Conservation (phyloP, 305 asterid genomes). For the Fraxinus floribunda region DNA sequence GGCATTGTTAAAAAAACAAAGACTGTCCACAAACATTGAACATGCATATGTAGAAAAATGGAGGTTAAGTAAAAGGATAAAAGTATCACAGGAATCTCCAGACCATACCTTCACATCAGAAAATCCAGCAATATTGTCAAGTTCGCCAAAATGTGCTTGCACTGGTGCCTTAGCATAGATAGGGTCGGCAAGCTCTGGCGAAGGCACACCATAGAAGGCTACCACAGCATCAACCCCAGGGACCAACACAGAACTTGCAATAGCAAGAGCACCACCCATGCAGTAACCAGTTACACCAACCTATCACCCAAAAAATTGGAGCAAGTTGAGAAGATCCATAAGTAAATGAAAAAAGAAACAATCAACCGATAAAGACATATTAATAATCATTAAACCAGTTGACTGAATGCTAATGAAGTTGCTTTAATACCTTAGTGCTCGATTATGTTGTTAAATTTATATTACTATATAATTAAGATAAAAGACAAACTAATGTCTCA, state of each 20-base stretch:
- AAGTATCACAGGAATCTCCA: slow-evolving; percentile 6
- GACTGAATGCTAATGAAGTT: background rate
- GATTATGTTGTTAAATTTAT: background rate
- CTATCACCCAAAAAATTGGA: slow-evolving; percentile 29
- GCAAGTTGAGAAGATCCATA: background rate
- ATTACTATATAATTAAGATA: background rate
- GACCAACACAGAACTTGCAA: slow-evolving; percentile 89
- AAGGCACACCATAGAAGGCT: slow-evolving; percentile 90
- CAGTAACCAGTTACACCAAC: slow-evolving; percentile 91
- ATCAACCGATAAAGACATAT: background rate
- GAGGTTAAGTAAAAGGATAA: background rate
- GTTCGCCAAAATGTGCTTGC: slow-evolving; percentile 97
- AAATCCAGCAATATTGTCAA: slow-evolving; percentile 71
- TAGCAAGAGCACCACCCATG: slow-evolving; percentile 97
- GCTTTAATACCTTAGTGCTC: background rate
- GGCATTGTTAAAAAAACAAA: background rate
- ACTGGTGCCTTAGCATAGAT: slow-evolving; percentile 78
- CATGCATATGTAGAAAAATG: background rate
- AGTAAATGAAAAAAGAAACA: slow-evolving; percentile 4
- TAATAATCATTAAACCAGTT: background rate
- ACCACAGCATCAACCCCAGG: slow-evolving; percentile 82
- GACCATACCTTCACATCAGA: slow-evolving; percentile 75
- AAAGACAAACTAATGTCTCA: background rate
- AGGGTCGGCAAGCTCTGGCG: slow-evolving; percentile 86
- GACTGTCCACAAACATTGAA: background rate